Evolutionary conservation across 2,329 filamentous ascomycete species (phyloP).

Genomic region (Cercospora brassicicola): DNA sequence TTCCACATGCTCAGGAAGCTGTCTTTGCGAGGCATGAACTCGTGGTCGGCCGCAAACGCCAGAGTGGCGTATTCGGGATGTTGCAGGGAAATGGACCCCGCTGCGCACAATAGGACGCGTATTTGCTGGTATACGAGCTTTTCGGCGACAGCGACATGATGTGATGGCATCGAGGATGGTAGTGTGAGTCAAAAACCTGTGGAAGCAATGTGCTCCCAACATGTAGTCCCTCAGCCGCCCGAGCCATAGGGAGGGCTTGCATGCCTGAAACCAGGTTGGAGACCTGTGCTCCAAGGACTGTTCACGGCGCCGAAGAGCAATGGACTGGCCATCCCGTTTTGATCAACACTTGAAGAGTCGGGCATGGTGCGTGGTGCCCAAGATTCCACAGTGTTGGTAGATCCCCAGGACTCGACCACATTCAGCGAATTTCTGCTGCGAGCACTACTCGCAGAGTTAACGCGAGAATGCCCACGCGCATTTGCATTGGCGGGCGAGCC

Average conservation of each 20-base stretch:
- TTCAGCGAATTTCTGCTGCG: slow-evolving; percentile 40
- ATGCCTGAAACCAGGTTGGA: slow-evolving; percentile 17
- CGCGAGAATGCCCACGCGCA: slow-evolving; percentile 43
- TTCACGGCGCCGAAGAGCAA: slow-evolving; percentile 44
- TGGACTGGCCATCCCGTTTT: slow-evolving; percentile 43
- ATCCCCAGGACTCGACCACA: slow-evolving; percentile 30
- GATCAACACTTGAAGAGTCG: slow-evolving; percentile 27
- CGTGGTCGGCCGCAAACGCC: background rate
- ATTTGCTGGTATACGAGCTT: background rate
- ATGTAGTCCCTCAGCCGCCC: slow-evolving; percentile 21
- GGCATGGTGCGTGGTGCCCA: slow-evolving; percentile 25
- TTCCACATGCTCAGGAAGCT: background rate
- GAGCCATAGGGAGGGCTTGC: slow-evolving; percentile 28
- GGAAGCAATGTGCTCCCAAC: background rate
- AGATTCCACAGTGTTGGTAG: slow-evolving; percentile 20
- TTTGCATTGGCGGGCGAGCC: slow-evolving; percentile 26
- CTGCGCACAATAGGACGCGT: background rate
- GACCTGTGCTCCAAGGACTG: slow-evolving; percentile 41
- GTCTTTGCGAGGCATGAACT: background rate
- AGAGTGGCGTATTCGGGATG: background rate
- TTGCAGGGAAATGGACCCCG: background rate
- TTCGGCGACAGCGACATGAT: background rate
- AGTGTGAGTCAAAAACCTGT: background rate
- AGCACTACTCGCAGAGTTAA: slow-evolving; percentile 46
- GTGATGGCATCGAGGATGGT: background rate